Conservation (phyloP, 495 filamentous ascomycete genomes). For the Penicillium canariense region DNA sequence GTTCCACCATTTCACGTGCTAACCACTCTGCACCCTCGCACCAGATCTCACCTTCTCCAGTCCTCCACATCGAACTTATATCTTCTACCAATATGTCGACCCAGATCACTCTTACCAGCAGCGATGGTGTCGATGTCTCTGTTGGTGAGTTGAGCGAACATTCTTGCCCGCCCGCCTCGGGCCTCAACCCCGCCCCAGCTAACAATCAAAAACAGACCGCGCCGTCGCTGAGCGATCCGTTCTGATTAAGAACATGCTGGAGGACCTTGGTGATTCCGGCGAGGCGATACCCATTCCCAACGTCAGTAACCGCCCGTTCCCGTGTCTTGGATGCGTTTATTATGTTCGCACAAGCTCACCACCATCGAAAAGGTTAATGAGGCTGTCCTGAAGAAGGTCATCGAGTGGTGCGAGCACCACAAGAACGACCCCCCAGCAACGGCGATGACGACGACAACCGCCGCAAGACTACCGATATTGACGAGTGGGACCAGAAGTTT, state of each 20-base stretch:
- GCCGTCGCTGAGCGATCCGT: slow-evolving; percentile 86
- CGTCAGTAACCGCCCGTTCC: slow-evolving; percentile 47
- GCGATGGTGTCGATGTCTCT: slow-evolving; percentile 52
- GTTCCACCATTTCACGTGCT: not conserved
- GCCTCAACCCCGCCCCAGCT: not conserved
- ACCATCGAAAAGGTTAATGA: slow-evolving; percentile 71
- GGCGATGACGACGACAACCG: slow-evolving; percentile 92
- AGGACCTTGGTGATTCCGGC: slow-evolving; percentile 75
- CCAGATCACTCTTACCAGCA: slow-evolving; percentile 55
- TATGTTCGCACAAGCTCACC: not conserved
- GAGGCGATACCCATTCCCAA: slow-evolving; percentile 85
- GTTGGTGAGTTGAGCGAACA: slow-evolving; percentile 48
- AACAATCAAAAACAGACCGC: slow-evolving; percentile 55
- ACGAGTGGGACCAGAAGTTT: slow-evolving; percentile 99
- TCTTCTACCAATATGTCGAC: not conserved
- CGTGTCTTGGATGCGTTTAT: not conserved
- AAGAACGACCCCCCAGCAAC: slow-evolving; percentile 72
- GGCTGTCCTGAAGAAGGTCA: slow-evolving; percentile 86
- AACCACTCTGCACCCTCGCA: not conserved
- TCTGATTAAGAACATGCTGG: slow-evolving; percentile 96
- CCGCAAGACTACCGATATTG: slow-evolving; percentile 98
- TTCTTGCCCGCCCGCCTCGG: not conserved
- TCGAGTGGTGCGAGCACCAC: slow-evolving; percentile 98
- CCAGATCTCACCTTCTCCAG: not conserved
- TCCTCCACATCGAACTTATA: not conserved